phyloP scores from a whole-genome alignment of 768 basidiomycete species.

The Psilocybe azurescens region DNA sequence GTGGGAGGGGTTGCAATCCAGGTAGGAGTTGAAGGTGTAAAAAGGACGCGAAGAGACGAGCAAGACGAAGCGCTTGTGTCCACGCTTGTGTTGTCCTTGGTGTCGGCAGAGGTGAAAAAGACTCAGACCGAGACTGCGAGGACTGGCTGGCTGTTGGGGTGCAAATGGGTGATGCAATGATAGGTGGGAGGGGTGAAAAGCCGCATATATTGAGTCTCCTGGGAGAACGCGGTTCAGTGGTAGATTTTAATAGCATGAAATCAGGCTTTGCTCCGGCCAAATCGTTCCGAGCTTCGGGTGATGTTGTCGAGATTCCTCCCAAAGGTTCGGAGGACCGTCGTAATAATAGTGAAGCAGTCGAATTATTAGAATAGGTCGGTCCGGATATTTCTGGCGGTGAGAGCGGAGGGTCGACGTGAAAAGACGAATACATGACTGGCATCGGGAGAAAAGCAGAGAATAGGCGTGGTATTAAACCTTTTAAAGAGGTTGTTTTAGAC shows the following conservation, averaged over 20 bases:
- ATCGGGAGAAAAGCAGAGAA: slow-evolving; percentile 25
- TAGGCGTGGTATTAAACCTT: slow-evolving; percentile 3
- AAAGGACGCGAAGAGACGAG: slow-evolving; percentile 18
- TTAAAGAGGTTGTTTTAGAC: slow-evolving; percentile 1
- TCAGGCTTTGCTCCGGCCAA: slow-evolving; percentile 11
- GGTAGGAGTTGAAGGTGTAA: slow-evolving; percentile 44
- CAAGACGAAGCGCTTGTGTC: slow-evolving; percentile 23
- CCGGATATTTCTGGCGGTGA: slow-evolving; percentile 24
- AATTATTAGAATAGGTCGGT: slow-evolving; percentile 13
- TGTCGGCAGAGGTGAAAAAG: slow-evolving; percentile 19
- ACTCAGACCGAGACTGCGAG: slow-evolving; percentile 22
- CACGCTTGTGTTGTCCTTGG: slow-evolving; percentile 14
- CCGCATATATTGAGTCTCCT: slow-evolving; percentile 36
- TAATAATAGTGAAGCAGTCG: slow-evolving; percentile 14
- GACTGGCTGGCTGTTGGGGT: slow-evolving; percentile 48
- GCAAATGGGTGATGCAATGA: slow-evolving; percentile 62
- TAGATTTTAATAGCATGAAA: slow-evolving; percentile 15
- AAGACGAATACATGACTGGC: slow-evolving; percentile 20
- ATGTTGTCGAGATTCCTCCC: slow-evolving; percentile 4
- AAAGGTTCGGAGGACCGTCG: slow-evolving; percentile 14
- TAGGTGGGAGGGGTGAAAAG: slow-evolving; percentile 59
- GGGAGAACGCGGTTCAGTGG: slow-evolving; percentile 21
- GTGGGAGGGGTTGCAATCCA: slow-evolving; percentile 68
- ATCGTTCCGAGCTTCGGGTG: slow-evolving; percentile 17
- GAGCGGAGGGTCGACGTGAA: slow-evolving; percentile 22